Evolutionary conservation across 345 rosid species (phyloP).

Genomic region (Firmiana major): DNA sequence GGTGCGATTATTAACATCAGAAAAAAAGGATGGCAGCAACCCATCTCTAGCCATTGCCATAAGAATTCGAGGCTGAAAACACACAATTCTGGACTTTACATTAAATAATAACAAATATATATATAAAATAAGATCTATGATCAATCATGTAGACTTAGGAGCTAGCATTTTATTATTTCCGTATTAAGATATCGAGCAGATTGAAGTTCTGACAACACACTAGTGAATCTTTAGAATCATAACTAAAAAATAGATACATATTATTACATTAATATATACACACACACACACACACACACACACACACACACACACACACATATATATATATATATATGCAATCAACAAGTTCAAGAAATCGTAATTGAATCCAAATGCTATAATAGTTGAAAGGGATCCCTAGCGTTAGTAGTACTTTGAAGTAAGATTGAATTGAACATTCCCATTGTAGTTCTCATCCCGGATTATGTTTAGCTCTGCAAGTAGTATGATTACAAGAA

Average conservation of each 20-base stretch:
- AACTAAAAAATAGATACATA: background rate
- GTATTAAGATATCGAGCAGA: background rate
- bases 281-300: background rate
- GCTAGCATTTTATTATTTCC: background rate
- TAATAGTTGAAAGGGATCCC: background rate
- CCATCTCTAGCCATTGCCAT: constrained; percentile 92
- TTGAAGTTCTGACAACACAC: background rate
- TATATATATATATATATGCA: too few species aligned
- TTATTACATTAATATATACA: background rate
- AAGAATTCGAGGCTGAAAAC: constrained; percentile 65
- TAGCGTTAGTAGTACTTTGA: background rate
- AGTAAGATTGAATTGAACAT: background rate
- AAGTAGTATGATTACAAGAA: background rate
- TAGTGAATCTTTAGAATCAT: background rate
- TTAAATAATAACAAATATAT: background rate
- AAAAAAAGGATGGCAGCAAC: constrained; percentile 67
- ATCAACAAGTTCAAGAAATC: too few species aligned
- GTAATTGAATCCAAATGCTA: background rate
- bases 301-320: too few species aligned
- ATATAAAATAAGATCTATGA: background rate
- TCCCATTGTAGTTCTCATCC: background rate
- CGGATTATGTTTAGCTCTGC: background rate
- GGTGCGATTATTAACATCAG: constrained; percentile 52
- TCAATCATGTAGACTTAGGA: background rate
- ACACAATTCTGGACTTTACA: background rate